phyloP scores from a whole-genome alignment of 2,329 filamentous ascomycete species.

The Bipolaris cookei region DNA sequence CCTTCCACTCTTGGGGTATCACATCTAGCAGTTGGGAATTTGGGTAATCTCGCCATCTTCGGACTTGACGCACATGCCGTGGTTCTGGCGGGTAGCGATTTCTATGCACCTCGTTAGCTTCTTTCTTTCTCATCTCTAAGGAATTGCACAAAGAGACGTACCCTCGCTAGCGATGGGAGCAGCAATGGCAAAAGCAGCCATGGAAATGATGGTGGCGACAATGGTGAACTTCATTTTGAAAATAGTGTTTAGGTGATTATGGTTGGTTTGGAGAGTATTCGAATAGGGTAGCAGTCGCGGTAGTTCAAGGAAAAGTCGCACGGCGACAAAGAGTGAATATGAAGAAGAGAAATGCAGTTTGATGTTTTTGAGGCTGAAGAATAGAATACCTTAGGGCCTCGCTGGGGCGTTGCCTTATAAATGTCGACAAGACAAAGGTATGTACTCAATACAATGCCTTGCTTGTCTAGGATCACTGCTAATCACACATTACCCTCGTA shows the following conservation, averaged over 20 bases:
- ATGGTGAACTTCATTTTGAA: constrained; percentile 48
- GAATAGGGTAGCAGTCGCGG: constrained; percentile 9
- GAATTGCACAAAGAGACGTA: constrained; percentile 16
- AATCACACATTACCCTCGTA: neutral
- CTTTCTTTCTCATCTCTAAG: neutral
- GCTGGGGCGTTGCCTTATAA: constrained; percentile 30
- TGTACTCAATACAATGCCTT: neutral
- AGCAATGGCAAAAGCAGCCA: constrained; percentile 44
- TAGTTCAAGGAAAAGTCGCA: constrained; percentile 30
- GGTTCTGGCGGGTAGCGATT: constrained; percentile 41
- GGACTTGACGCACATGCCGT: constrained; percentile 45
- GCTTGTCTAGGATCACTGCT: neutral
- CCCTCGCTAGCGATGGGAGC: constrained; percentile 38
- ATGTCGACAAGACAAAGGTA: neutral
- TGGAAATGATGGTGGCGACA: constrained; percentile 43
- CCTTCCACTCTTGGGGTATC: neutral
- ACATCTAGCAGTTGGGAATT: constrained; percentile 13
- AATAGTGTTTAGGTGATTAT: constrained; percentile 11
- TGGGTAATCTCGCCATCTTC: constrained; percentile 3
- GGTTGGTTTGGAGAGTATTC: constrained; percentile 2
- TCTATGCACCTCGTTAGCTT: constrained; percentile 27
- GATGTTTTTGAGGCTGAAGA: neutral
- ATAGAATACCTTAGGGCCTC: constrained; percentile 6
- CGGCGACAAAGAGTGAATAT: constrained; percentile 40
- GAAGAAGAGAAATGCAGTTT: constrained; percentile 16